Evolutionary conservation across 2,329 filamentous ascomycete species (phyloP).

Genomic region (Tolypocladium cylindrosporum): DNA sequence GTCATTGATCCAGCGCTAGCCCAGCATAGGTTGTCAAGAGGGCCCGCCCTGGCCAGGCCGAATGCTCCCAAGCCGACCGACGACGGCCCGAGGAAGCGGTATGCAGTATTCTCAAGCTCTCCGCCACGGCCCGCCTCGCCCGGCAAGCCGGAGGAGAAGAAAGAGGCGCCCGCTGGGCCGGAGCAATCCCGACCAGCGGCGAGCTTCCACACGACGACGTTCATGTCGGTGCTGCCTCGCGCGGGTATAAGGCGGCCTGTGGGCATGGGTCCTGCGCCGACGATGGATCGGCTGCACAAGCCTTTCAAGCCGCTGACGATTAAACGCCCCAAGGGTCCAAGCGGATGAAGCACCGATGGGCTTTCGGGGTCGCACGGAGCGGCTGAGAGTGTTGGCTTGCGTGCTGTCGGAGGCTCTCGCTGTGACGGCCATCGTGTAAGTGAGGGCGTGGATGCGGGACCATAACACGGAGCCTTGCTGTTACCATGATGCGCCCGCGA

Average conservation of each 20-base stretch:
- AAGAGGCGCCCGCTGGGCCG: slow-evolving; percentile 12
- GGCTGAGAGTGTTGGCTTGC: background rate
- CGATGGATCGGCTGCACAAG: slow-evolving; percentile 39
- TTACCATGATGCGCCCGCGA: slow-evolving; percentile 11
- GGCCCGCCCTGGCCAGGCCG: slow-evolving; percentile 24
- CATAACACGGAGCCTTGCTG: slow-evolving; percentile 6
- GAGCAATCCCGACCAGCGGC: slow-evolving; percentile 23
- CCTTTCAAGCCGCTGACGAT: slow-evolving; percentile 50
- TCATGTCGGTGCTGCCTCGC: slow-evolving; percentile 25
- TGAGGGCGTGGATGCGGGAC: background rate
- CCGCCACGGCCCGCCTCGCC: slow-evolving; percentile 25
- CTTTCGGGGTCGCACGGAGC: background rate
- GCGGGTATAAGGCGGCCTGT: slow-evolving; percentile 33
- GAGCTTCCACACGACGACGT: slow-evolving; percentile 43
- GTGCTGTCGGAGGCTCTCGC: background rate
- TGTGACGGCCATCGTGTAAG: background rate
- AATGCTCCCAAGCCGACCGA: slow-evolving; percentile 13
- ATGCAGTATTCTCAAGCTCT: slow-evolving; percentile 50
- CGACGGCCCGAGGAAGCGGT: slow-evolving; percentile 29
- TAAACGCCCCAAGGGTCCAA: slow-evolving; percentile 25
- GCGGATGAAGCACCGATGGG: background rate
- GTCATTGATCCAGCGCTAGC: slow-evolving; percentile 19
- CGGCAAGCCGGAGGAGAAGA: slow-evolving; percentile 10
- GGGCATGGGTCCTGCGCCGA: slow-evolving; percentile 33
- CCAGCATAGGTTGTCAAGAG: slow-evolving; percentile 31